phyloP scores from a whole-genome alignment of 306 rosid species.

The Vigna trinervia region DNA sequence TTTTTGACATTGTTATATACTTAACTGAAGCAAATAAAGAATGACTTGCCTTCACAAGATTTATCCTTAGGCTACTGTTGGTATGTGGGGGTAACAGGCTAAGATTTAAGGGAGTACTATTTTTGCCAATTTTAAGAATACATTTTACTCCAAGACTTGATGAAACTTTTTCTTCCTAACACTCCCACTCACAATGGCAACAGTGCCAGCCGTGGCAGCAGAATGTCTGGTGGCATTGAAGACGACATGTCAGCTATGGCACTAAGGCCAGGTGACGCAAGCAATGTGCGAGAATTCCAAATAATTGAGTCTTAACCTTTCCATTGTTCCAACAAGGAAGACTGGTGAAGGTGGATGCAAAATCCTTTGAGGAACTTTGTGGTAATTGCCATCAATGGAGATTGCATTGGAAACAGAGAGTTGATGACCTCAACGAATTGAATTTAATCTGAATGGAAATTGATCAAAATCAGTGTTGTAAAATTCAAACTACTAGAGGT shows the following conservation, averaged over 20 bases:
- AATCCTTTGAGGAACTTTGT: not conserved
- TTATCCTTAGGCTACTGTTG: not conserved
- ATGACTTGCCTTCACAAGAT: not conserved
- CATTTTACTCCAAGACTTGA: not conserved
- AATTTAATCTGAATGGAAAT: not conserved
- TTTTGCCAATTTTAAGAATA: not conserved
- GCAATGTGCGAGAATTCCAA: not conserved
- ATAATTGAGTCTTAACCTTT: not conserved
- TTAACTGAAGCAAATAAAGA: constrained; percentile 24
- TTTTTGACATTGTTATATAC: not conserved
- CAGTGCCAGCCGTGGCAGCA: not conserved
- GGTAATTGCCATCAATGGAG: not conserved
- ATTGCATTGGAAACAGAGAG: not conserved
- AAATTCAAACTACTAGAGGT: not conserved
- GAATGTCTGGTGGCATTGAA: not conserved
- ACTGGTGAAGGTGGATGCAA: not conserved
- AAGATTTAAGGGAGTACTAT: not conserved
- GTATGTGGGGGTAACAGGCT: not conserved
- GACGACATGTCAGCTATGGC: not conserved
- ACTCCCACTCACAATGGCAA: not conserved
- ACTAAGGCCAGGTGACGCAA: not conserved
- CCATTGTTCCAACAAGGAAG: not conserved
- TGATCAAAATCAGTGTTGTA: not conserved
- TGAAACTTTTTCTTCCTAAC: not conserved
- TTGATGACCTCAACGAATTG: not conserved